Evolutionary conservation across 345 rosid genomes (phyloP), one percentile per base, ranked within the genome.

Genomic region (Eucalyptus sp.): DNA sequence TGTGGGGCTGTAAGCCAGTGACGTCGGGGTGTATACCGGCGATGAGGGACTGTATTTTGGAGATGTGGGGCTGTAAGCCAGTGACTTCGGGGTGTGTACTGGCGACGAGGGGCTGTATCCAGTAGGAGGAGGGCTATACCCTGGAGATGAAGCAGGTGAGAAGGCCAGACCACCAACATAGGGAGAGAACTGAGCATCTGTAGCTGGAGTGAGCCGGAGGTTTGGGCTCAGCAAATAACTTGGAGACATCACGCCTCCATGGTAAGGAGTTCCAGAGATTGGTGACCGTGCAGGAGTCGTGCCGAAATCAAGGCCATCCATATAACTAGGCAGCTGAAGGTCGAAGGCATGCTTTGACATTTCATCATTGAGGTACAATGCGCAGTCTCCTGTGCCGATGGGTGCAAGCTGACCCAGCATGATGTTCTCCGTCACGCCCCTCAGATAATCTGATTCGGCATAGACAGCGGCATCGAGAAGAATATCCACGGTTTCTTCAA

Each of bases 361-460:
- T 91, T 96, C 98, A 89, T 95, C 99, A 87, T 97, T 96, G 91
- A 97, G 95, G 91, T 96, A 97, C 91, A 97, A 90, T 31, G 94
- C 91, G 89, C 99, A 97, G 89, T 92, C 97, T 87, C 99, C 99
- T 1, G 99, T 97, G 14, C 99, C 99, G 54, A 97, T 95, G 46
- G 99, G 99, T 50, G 99, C 99, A 49, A 97, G 97, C 92, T 97
- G 99, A 87, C 99, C 99, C 58, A 97, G 88, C 98, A 97, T 97
- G 87, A 97, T 97, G 91, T 97, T 97, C 89, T 97, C 99, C 3
- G 99, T 97, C 27, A 97, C 99, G 54, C 99, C 99, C 87, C 95
- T 94, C 89, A 96, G 90, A 91, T 93, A 89, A 91, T 97, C 99
- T 8, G 96, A 87, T 92, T 97, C 99, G 43, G 99, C 99, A 91